Evolutionary conservation across 192 early-diverging fungal species (phyloP).

Genomic region (Coemansia guatemalensis): DNA sequence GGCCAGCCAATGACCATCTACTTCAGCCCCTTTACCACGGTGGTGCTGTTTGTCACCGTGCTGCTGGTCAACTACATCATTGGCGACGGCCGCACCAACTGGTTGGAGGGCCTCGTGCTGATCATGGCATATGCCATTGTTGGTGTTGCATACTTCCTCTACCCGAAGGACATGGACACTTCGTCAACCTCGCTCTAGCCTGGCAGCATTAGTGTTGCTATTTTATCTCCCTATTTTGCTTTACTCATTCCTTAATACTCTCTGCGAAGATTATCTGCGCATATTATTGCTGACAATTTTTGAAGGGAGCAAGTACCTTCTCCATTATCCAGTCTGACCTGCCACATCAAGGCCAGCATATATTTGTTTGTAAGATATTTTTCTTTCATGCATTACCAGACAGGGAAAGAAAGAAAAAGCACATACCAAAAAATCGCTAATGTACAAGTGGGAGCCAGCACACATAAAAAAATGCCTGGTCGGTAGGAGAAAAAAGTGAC

Average conservation of each 20-base stretch:
- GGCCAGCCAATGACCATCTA: constrained; percentile 75
- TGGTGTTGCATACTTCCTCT: constrained; percentile 77
- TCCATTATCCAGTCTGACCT: too few species aligned
- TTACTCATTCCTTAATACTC: too few species aligned
- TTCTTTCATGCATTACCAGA: constrained; percentile 39
- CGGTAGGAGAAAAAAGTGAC: neutral
- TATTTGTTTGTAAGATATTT: constrained; percentile 4
- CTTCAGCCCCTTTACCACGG: constrained; percentile 81
- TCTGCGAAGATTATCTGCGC: too few species aligned
- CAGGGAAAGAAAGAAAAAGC: constrained; percentile 45
- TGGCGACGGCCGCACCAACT: constrained; percentile 87
- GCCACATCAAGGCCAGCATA: too few species aligned
- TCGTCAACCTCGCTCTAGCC: constrained; percentile 7
- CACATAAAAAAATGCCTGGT: constrained; percentile 1
- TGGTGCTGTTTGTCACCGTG: constrained; percentile 77
- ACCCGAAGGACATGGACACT: constrained; percentile 54
- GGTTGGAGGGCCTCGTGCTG: constrained; percentile 87
- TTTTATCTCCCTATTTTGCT: too few species aligned
- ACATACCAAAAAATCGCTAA: constrained; percentile 19
- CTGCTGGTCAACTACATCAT: constrained; percentile 78
- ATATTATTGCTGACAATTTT: too few species aligned
- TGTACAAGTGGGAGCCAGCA: constrained; percentile 15
- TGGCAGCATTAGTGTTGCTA: too few species aligned
- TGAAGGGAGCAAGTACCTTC: too few species aligned
- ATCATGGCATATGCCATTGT: constrained; percentile 83